Evolutionary conservation across 208 protist genomes (phyloP).

Genomic region (Lotmaria passim): DNA sequence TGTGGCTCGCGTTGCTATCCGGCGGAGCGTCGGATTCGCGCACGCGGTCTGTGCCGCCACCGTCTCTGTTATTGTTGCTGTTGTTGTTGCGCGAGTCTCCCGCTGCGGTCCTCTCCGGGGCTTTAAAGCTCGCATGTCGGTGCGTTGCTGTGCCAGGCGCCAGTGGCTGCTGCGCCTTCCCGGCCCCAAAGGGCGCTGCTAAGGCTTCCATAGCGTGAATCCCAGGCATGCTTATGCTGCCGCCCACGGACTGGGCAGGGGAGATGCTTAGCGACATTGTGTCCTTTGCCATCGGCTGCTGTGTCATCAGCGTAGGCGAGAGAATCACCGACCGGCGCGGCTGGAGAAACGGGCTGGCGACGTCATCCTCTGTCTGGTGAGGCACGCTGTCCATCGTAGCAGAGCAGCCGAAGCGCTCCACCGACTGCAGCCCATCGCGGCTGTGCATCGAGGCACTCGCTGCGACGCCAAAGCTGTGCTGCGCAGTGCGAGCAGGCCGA

Average conservation of each 20-base stretch:
- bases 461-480: background rate
- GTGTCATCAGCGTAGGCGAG: background rate
- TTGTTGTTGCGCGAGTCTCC: background rate
- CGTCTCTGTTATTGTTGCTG: too few relatives aligned
- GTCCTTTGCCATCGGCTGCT: background rate
- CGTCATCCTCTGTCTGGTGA: background rate
- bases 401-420: background rate
- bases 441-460: background rate
- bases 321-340: background rate
- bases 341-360: background rate
- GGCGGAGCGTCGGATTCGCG: background rate
- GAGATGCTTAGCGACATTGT: background rate
- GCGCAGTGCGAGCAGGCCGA: background rate
- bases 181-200: background rate
- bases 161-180: background rate
- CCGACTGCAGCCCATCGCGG: background rate
- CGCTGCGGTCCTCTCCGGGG: background rate
- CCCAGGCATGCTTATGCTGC: slow-evolving; percentile 3
- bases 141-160: background rate
- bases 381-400: background rate
- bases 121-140: slow-evolving; percentile 11
- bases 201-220: background rate
- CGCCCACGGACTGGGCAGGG: background rate
- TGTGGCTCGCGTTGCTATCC: background rate
- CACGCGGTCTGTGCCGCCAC: too few relatives aligned